Conservation (phyloP, 2,329 filamentous ascomycete species). For the Colletotrichum spinosum region DNA sequence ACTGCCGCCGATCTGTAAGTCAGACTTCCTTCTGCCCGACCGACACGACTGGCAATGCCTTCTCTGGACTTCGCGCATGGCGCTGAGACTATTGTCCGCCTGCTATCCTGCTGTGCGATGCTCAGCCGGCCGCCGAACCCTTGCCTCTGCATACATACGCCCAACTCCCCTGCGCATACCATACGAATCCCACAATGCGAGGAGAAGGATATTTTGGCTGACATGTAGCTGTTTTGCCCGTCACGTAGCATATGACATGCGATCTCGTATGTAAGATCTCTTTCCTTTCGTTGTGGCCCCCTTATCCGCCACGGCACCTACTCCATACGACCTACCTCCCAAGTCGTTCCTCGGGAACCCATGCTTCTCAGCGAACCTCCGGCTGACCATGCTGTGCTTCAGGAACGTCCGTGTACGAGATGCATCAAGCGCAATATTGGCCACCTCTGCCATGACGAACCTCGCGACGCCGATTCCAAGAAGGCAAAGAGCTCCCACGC, state of each 20-base stretch:
- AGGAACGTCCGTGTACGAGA: slow-evolving; percentile 96
- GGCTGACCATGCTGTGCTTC: slow-evolving; percentile 48
- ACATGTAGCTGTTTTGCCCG: slow-evolving; percentile 53
- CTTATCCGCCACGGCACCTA: background rate
- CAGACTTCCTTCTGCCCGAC: slow-evolving; percentile 43
- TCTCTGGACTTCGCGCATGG: slow-evolving; percentile 14
- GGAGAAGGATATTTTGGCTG: slow-evolving; percentile 51
- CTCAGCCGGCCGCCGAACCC: slow-evolving; percentile 27
- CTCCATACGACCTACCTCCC: slow-evolving; percentile 31
- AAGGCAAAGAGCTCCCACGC: slow-evolving; percentile 77
- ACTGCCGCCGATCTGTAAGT: slow-evolving; percentile 92
- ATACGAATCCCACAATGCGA: slow-evolving; percentile 4
- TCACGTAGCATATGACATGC: slow-evolving; percentile 87
- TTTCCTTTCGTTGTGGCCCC: slow-evolving; percentile 20
- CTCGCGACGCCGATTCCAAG: slow-evolving; percentile 84
- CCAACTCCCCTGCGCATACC: slow-evolving; percentile 10
- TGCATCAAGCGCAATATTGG: slow-evolving; percentile 99
- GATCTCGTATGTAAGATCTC: slow-evolving; percentile 77
- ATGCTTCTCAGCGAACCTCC: slow-evolving; percentile 39
- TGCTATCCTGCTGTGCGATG: slow-evolving; percentile 30
- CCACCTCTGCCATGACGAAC: slow-evolving; percentile 97
- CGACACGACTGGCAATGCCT: slow-evolving; percentile 40
- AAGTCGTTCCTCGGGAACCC: slow-evolving; percentile 25
- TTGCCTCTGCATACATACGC: slow-evolving; percentile 21
- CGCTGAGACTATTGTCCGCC: slow-evolving; percentile 21